Percentiles rank a stretch among this genome's conserved stretches.
These are phyloP conservation scores for Clonostachys chloroleuca DNA, from an alignment of 2,329 filamentous ascomycete genomes.

Conservation along the genomic window DNA sequence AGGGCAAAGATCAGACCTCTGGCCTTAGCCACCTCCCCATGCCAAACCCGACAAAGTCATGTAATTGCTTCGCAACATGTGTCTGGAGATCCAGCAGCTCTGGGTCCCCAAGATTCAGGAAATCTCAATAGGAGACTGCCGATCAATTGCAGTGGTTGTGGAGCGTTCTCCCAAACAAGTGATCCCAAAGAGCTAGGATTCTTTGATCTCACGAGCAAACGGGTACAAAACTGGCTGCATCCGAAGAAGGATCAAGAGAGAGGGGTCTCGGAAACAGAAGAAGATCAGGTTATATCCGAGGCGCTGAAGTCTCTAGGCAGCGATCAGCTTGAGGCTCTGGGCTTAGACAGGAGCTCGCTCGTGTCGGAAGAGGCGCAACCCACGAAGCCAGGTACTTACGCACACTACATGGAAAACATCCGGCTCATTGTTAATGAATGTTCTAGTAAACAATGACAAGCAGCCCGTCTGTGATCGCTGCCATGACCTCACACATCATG, in stretches of 20 bases:
- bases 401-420: too few relatives aligned
- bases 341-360: slow-evolving; percentile 36
- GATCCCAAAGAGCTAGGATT: slow-evolving; percentile 49
- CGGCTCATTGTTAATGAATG: too few relatives aligned
- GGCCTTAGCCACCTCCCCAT: background rate
- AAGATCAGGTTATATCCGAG: slow-evolving; percentile 42
- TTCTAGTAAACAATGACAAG: slow-evolving; percentile 8
- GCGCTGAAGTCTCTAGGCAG: slow-evolving; percentile 36
- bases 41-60: background rate
- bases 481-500: slow-evolving; percentile 75
- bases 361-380: slow-evolving; percentile 15
- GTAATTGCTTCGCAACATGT: background rate
- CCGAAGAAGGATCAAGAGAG: slow-evolving; percentile 7
- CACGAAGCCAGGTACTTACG: background rate
- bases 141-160: slow-evolving; percentile 58
- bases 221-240: slow-evolving; percentile 41
- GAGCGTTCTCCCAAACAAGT: slow-evolving; percentile 56
- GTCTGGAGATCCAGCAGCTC: too few relatives aligned
- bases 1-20: background rate
- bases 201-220: slow-evolving; percentile 46
- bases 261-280: slow-evolving; percentile 10
- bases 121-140: slow-evolving; percentile 33
- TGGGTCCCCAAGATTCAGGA: too few relatives aligned
- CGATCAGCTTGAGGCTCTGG: slow-evolving; percentile 35
- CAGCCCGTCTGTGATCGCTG: slow-evolving; percentile 80